These are phyloP conservation scores for Aspergillus aculeatinus DNA, from an alignment of 2,329 filamentous ascomycete genomes.

Conservation along the genomic window DNA sequence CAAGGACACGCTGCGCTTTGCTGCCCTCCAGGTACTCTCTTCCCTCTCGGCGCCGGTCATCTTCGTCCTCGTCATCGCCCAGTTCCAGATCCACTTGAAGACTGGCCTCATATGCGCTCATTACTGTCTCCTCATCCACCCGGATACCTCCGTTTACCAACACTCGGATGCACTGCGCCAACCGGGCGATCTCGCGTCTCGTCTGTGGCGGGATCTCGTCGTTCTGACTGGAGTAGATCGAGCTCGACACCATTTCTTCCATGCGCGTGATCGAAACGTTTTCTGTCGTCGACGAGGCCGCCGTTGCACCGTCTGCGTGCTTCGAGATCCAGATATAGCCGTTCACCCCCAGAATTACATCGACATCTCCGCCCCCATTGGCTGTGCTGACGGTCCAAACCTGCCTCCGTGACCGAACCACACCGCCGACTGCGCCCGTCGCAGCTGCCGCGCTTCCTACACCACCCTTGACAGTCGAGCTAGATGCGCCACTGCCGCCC, in stretches of 20 bases:
- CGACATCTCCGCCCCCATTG: constrained; percentile 59
- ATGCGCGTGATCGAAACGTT: constrained; percentile 72
- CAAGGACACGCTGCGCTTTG: constrained; percentile 41
- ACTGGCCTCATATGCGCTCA: constrained; percentile 76
- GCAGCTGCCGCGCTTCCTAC: constrained; percentile 52
- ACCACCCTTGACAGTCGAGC: constrained; percentile 33
- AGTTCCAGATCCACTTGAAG: constrained; percentile 62
- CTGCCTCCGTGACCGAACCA: constrained; percentile 80
- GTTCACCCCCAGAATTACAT: constrained; percentile 90
- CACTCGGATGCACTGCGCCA: constrained; percentile 77
- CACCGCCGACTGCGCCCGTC: constrained; percentile 56
- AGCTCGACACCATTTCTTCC: constrained; percentile 80
- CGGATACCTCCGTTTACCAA: constrained; percentile 77
- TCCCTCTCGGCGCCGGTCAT: constrained; percentile 37
- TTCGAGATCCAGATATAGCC: constrained; percentile 95
- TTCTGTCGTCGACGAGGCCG: constrained; percentile 45
- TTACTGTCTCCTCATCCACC: constrained; percentile 88
- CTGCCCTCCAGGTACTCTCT: constrained; percentile 44
- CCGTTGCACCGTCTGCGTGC: constrained; percentile 61
- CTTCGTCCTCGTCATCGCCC: constrained; percentile 40
- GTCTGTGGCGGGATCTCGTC: constrained; percentile 75
- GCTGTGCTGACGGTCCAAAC: constrained; percentile 70
- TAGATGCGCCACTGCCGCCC: constrained; percentile 63
- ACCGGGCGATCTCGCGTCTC: constrained; percentile 81
- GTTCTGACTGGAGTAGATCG: constrained; percentile 94